phyloP scores from a whole-genome alignment of 1,284 basidiomycete genomes.

The Cutaneotrichosporon dermatis region DNA sequence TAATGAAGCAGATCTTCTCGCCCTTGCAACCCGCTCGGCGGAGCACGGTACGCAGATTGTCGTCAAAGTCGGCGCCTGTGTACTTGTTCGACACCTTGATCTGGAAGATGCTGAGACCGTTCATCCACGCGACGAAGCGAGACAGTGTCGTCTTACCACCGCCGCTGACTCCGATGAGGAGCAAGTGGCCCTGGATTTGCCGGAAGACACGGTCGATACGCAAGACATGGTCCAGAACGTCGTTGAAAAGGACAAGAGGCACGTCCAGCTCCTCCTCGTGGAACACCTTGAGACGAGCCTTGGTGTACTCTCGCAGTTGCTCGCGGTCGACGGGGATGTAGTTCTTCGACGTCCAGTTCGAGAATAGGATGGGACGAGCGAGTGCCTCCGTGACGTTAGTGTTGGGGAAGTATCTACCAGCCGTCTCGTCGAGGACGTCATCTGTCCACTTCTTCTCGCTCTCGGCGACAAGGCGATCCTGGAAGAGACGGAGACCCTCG shows the following conservation, averaged over 20 bases:
- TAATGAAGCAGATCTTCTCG: conserved; percentile 99
- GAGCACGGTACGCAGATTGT: conserved; percentile 89
- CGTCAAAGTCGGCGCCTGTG: conserved; percentile 96
- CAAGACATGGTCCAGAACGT: conserved; percentile 94
- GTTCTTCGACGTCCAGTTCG: conserved; percentile 98
- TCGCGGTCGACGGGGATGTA: conserved; percentile 94
- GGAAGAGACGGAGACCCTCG: conserved; percentile 94
- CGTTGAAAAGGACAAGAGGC: conserved; percentile 96
- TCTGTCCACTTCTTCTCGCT: conserved; percentile 94
- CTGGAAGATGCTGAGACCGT: conserved; percentile 95
- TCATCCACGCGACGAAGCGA: conserved; percentile 99
- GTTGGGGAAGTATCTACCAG: conserved; percentile 85
- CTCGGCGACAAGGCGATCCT: conserved; percentile 90
- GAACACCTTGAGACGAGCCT: conserved; percentile 89
- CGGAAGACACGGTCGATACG: conserved; percentile 99
- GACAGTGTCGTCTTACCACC: conserved; percentile 98
- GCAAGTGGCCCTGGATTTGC: conserved; percentile 91
- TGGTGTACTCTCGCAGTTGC: conserved; percentile 88
- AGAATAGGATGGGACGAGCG: conserved; percentile 86
- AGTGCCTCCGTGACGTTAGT: conserved; percentile 80
- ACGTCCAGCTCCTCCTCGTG: conserved; percentile 98
- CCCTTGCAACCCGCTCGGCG: conserved; percentile 94
- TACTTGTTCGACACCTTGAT: conserved; percentile 99
- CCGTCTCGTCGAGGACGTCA: conserved; percentile 78
- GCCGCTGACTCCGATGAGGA: conserved; percentile 95